Base-by-base conservation (phyloP, 495 filamentous ascomycete species). In the Neurospora sublineolata region DNA sequence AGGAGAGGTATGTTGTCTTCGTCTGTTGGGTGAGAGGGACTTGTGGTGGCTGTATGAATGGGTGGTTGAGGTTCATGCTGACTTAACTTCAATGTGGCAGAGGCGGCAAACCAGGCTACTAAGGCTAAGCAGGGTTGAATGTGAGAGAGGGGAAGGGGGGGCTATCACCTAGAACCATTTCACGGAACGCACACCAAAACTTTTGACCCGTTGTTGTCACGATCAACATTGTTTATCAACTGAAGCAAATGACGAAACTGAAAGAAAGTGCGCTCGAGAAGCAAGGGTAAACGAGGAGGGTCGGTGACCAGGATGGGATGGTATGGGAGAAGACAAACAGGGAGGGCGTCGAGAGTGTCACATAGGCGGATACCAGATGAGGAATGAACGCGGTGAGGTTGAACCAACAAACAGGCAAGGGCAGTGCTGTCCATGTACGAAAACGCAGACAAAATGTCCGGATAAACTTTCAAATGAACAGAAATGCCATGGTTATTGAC, bases 1-100 rank as follows among this genome's bases (percentile, higher is more conserved):
- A 88, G 94, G 81, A 89, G 94, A 89, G 95, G 94, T 97, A 76
- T 75, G 88, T 84, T 11, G 16, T 40, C 4, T n/a, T 36, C 11
- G 16, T 38, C 4, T 20, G 7, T 3, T 6, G 16, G 18, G n/a
- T 20, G 7, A 9, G 44, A 23, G 10, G 46, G 23, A 23, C 20
- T 27, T 14, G n/a, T 11, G 42, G 10, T 42, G 41, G 14, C 16
- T 41, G 14, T 4, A 10, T 44, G 41, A 3, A 44, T 27, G 44
- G 44, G 44, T 4, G 33, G 33, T 27, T 27, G 23, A 12, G 2
- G 20, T 23, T 58, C 11, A 30, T 33, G 7, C 52, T 60, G 8
- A 58, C 23, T 36, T 36, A 36, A 36, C 33, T 36, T 36, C 33
- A 36, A 36, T 18, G 27, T 58, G 27, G 72, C 70, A 84, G 82